Conservation (phyloP, 1,284 basidiomycete genomes). For the Boletus mariae region DNA sequence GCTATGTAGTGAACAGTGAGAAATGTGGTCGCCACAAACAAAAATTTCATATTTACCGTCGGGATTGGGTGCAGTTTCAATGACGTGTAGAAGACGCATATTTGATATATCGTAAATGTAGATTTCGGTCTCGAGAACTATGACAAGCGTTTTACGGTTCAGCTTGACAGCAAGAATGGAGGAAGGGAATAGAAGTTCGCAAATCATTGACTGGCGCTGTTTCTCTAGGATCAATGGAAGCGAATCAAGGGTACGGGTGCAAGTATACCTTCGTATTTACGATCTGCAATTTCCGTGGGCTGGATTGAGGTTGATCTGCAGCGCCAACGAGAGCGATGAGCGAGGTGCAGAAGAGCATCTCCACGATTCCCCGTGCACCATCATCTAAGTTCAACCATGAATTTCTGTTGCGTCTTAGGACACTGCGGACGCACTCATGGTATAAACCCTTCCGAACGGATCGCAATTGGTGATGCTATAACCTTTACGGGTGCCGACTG, state of each 20-base stretch:
- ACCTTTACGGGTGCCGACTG: slow-evolving; percentile 92
- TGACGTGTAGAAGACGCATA: slow-evolving; percentile 96
- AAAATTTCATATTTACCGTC: slow-evolving; percentile 58
- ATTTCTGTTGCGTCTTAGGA: background rate
- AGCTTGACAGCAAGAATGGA: slow-evolving; percentile 95
- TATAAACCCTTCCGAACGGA: slow-evolving; percentile 94
- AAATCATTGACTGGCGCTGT: slow-evolving; percentile 96
- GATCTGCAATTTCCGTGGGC: slow-evolving; percentile 91
- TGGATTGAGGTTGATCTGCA: slow-evolving; percentile 83
- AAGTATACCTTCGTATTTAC: slow-evolving; percentile 89
- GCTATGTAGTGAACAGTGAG: slow-evolving; percentile 46
- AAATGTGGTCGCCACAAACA: background rate
- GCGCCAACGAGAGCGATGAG: slow-evolving; percentile 95
- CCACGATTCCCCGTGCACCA: slow-evolving; percentile 91
- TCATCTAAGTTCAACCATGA: slow-evolving; percentile 55
- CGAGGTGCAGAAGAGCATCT: slow-evolving; percentile 99
- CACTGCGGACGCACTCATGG: slow-evolving; percentile 69
- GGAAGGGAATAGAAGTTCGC: slow-evolving; percentile 95
- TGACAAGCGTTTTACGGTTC: slow-evolving; percentile 93
- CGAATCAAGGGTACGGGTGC: background rate
- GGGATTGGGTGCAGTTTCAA: slow-evolving; percentile 95
- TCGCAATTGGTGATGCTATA: slow-evolving; percentile 98
- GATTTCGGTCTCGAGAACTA: slow-evolving; percentile 93
- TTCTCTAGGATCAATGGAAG: background rate
- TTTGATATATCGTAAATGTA: slow-evolving; percentile 99